Evolutionary conservation across 176 grass and related monocot species (phyloP), one percentile per base, ranked within the genome.

Genomic region (Zizania latifolia): DNA sequence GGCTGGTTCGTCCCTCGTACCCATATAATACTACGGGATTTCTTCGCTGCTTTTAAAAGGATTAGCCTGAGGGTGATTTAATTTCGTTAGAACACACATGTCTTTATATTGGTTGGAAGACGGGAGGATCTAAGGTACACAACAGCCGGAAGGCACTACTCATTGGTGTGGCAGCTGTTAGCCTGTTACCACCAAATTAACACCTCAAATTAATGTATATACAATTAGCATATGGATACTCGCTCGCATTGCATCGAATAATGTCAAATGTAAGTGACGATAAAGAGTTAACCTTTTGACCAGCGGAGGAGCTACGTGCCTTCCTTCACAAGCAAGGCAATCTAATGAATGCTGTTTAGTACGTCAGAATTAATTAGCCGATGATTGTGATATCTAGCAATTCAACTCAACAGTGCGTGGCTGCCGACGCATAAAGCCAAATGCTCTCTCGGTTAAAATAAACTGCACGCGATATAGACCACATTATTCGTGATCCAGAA

Each of bases 231-330:
- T 70, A 32, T 19, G 17, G 64, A 80, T 28, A 60, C 27, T 23
- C n/a, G n/a, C n/a, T n/a, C n/a, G n/a, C n/a, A n/a, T n/a, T 79
- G 65, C 77, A 40, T 58, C 64, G 29, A 79, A 44, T 79, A 45
- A 70, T 70, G 51, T 33, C 65, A 45, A 59, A 40, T 32, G 37
- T 45, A 78, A 40, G 64, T 70, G 35, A 59, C 50, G 59, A 37
- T 35, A 39, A 67, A 55, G 46, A 33, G 11, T 27, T 33, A 34
- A 26, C 44, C 34, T 68, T 80, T 80, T 80, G 78, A 80, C 78
- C 12, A 8, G 46, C 16, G 13, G 24, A 70, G 51, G 37, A 33
- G 12, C 5, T 14, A 41, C 9, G 34, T 74, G 24, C 11, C 27
- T 44, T 79, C 65, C 27, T 33, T 45, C 37, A 58, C 31, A 70